phyloP scores from a whole-genome alignment of 2,329 filamentous ascomycete species.

The Pseudophaeomoniella oleicola region DNA sequence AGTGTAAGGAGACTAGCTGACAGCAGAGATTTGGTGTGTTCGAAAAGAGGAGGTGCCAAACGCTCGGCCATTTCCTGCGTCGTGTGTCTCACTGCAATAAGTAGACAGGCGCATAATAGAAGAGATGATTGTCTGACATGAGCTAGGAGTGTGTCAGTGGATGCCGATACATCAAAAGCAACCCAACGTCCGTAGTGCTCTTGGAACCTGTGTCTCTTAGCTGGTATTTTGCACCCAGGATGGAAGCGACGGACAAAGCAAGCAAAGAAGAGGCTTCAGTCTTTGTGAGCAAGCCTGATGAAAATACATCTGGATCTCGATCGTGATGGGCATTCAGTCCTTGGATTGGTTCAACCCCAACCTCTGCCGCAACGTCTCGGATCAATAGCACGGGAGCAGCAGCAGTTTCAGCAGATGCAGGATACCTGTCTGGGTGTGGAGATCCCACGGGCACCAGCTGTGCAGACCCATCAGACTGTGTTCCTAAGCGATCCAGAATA shows the following conservation, averaged over 20 bases:
- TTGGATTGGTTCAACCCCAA: constrained; percentile 10
- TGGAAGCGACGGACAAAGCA: constrained; percentile 9
- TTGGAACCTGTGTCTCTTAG: too few relatives aligned
- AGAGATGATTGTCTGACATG: constrained; percentile 22
- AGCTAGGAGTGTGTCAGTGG: constrained; percentile 15
- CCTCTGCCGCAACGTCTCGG: constrained; percentile 16
- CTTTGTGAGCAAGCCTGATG: constrained; percentile 11
- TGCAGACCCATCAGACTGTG: constrained; percentile 1
- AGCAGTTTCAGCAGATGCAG: constrained; percentile 2
- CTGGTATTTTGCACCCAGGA: too few relatives aligned
- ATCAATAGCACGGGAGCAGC: constrained; percentile 18
- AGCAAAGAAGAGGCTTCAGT: constrained; percentile 12
- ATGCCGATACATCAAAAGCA: constrained; percentile 16
- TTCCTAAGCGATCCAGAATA: not conserved
- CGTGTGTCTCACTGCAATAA: constrained; percentile 28
- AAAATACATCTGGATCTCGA: constrained; percentile 13
- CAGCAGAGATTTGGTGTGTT: constrained; percentile 18
- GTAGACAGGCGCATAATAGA: constrained; percentile 23
- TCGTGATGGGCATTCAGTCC: constrained; percentile 1
- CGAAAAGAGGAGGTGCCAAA: constrained; percentile 24
- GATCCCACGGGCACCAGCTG: not conserved
- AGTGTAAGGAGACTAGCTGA: constrained; percentile 18
- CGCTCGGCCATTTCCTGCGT: constrained; percentile 20
- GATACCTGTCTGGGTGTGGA: not conserved
- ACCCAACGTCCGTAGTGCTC: constrained; percentile 30